phyloP scores from a whole-genome alignment of 306 rosid species.

The Canavalia gladiata region DNA sequence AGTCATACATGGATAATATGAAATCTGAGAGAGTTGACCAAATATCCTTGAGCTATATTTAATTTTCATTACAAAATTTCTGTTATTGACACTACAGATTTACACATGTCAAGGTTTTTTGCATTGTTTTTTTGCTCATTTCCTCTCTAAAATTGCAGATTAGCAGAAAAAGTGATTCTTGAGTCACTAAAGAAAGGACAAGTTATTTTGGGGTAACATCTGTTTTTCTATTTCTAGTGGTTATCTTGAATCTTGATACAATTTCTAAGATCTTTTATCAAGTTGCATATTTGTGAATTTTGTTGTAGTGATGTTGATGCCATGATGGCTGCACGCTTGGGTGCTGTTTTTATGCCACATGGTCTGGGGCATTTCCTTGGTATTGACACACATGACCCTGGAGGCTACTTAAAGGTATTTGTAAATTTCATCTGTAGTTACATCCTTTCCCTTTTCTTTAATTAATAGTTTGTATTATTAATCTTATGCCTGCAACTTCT shows the following conservation, averaged over 20 bases:
- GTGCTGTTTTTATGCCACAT: constrained; percentile 94
- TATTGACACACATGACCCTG: constrained; percentile 92
- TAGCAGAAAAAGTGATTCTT: constrained; percentile 84
- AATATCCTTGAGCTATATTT: constrained; percentile 7
- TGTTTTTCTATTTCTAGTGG: not conserved
- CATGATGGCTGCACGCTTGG: constrained; percentile 71
- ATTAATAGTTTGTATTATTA: constrained; percentile 6
- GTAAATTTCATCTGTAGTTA: constrained; percentile 31
- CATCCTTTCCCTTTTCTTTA: constrained; percentile 22
- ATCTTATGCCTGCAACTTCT: not conserved
- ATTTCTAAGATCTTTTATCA: not conserved
- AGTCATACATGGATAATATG: not conserved
- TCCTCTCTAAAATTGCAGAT: constrained; percentile 61
- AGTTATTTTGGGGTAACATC: constrained; percentile 71
- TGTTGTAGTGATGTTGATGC: constrained; percentile 74
- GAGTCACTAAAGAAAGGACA: constrained; percentile 68
- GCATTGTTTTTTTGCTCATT: constrained; percentile 44
- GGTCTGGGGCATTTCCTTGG: constrained; percentile 98
- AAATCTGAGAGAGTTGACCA: constrained; percentile 22
- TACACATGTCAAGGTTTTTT: constrained; percentile 11
- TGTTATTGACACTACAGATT: constrained; percentile 7
- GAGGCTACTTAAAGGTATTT: constrained; percentile 87
- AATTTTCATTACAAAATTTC: not conserved
- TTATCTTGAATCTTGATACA: constrained; percentile 39
- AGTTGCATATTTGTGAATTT: constrained; percentile 28